Conservation (phyloP, 768 basidiomycete species). For the Pisolithus microcarpus region DNA sequence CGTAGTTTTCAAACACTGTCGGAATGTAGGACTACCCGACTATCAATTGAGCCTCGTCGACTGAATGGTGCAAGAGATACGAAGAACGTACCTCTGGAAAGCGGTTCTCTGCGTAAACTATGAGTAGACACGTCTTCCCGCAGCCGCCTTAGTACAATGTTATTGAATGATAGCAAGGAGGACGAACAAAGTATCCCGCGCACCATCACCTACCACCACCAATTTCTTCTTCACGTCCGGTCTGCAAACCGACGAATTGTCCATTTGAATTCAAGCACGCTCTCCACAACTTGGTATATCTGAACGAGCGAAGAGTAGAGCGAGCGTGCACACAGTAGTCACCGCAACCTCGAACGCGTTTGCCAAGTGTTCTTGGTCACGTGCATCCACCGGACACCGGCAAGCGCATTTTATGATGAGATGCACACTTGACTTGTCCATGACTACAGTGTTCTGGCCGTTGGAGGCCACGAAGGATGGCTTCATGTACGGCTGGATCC, state of each 20-base stretch:
- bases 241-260: constrained; percentile 33
- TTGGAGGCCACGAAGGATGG: constrained; percentile 39
- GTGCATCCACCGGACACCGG: not conserved
- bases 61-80: not conserved
- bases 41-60: constrained; percentile 15
- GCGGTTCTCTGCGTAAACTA: constrained; percentile 93
- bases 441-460: constrained; percentile 53
- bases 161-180: constrained; percentile 19
- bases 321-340: too few relatives aligned
- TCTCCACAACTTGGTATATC: not conserved
- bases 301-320: not conserved
- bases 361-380: not conserved
- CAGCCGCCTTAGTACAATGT: constrained; percentile 55
- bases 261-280: constrained; percentile 14
- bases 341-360: not conserved
- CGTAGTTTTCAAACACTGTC: constrained; percentile 93
- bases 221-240: constrained; percentile 84
- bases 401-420: not conserved
- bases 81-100: constrained; percentile 76
- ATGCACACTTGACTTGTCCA: constrained; percentile 2
- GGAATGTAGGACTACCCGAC: constrained; percentile 74
- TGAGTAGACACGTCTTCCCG: constrained; percentile 92
- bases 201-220: constrained; percentile 84
- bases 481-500: constrained; percentile 54
- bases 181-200: constrained; percentile 29